phyloP scores from a whole-genome alignment of 192 early-diverging fungal genomes.

The Coemansia asiatica region DNA sequence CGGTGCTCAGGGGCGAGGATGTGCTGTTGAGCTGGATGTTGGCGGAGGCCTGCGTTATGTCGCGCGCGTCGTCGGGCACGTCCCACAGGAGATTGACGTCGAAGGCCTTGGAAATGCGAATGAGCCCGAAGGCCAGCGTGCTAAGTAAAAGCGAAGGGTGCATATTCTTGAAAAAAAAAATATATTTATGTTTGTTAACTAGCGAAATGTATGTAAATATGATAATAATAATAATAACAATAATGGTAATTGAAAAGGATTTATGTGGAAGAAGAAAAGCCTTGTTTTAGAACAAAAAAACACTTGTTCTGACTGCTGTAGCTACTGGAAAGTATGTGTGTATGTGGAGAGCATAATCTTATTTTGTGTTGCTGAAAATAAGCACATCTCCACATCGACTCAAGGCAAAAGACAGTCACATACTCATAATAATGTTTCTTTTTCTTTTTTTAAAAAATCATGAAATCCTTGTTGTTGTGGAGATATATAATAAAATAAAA shows the following conservation, averaged over 20 bases:
- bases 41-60: slow-evolving; percentile 44
- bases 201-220: too few relatives aligned
- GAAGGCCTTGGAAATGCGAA: slow-evolving; percentile 8
- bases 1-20: slow-evolving; percentile 41
- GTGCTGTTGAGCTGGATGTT: slow-evolving; percentile 37
- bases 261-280: too few relatives aligned
- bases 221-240: neutral
- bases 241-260: neutral
- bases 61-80: slow-evolving; percentile 31
- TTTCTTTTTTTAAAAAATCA: too few relatives aligned
- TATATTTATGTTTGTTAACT: neutral
- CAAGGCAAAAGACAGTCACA: too few relatives aligned
- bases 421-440: too few relatives aligned
- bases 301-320: too few relatives aligned
- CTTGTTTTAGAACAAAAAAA: too few relatives aligned
- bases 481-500: too few relatives aligned
- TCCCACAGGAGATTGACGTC: slow-evolving; percentile 47
- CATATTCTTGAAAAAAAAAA: neutral
- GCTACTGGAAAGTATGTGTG: too few relatives aligned
- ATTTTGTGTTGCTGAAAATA: neutral
- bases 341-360: too few relatives aligned
- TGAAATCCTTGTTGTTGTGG: too few relatives aligned
- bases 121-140: neutral
- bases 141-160: neutral
- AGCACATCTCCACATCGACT: neutral